Percentiles rank a stretch among this genome's conserved stretches.
Conservation (phyloP, 2,329 filamentous ascomycete species). For the Triangularia setosa region DNA sequence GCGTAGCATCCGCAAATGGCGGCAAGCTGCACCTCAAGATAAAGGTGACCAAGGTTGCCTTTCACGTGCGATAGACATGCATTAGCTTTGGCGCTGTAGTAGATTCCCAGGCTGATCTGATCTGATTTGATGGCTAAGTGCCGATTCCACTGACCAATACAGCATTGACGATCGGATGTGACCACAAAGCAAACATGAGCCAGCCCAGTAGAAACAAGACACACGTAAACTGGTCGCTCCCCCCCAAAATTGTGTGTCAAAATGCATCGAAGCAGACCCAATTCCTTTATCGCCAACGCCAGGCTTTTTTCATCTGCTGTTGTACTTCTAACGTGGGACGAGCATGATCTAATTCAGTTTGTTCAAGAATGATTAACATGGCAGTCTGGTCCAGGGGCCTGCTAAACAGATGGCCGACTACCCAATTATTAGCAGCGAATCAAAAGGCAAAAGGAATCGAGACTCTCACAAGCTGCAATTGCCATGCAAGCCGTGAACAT, state of each 20-base stretch:
- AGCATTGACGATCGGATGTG: neutral
- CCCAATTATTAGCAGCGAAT: neutral
- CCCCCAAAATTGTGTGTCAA: too few relatives aligned
- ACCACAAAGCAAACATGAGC: too few relatives aligned
- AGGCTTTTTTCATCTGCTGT: constrained; percentile 29
- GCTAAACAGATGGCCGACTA: constrained; percentile 32
- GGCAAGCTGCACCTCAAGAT: neutral
- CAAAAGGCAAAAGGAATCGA: neutral
- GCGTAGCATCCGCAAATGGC: neutral
- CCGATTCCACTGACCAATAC: neutral
- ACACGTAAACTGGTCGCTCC: neutral
- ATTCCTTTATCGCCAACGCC: constrained; percentile 27
- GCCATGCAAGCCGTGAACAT: constrained; percentile 56
- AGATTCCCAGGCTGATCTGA: neutral
- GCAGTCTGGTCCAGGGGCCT: constrained; percentile 29
- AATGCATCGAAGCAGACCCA: too few relatives aligned
- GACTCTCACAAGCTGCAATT: constrained; percentile 46
- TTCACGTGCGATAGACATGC: neutral
- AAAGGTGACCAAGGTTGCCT: constrained; percentile 3
- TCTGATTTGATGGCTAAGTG: neutral
- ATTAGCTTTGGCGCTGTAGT: neutral
- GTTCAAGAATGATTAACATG: constrained; percentile 29
- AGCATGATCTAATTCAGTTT: constrained; percentile 31
- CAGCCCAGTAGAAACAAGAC: neutral
- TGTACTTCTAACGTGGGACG: constrained; percentile 32